Conservation (phyloP, 2,329 filamentous ascomycete genomes). For the Juglanconis oblonga region DNA sequence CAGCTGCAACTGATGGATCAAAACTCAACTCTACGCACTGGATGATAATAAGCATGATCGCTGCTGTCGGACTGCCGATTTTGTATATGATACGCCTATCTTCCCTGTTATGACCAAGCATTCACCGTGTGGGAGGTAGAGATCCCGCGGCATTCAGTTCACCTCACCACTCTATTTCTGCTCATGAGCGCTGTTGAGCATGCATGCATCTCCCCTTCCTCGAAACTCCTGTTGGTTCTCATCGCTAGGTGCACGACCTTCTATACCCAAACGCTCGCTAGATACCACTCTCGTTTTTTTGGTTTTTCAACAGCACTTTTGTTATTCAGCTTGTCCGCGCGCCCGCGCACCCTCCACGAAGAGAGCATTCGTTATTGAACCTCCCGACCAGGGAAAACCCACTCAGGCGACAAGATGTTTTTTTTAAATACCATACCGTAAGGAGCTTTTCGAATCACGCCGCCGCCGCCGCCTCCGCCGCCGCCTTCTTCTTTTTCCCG, state of each 20-base stretch:
- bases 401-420: too few species aligned
- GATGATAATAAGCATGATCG: background rate
- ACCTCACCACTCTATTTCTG: background rate
- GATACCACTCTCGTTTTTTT: slow-evolving; percentile 2
- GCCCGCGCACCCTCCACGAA: too few species aligned
- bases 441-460: too few species aligned
- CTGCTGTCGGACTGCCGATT: background rate
- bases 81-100: background rate
- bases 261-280: slow-evolving; percentile 17
- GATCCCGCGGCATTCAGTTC: background rate
- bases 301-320: background rate
- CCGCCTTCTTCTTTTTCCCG: too few species aligned
- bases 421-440: too few species aligned
- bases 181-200: slow-evolving; percentile 3
- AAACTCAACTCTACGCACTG: background rate
- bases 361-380: too few species aligned
- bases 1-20: too few species aligned
- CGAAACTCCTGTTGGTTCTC: background rate
- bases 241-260: slow-evolving; percentile 3
- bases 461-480: too few species aligned
- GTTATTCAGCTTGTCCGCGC: background rate
- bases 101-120: background rate
- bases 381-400: too few species aligned
- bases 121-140: background rate
- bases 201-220: slow-evolving; percentile 3